Percentiles rank a stretch among this genome's conserved stretches.
These are phyloP conservation scores for Magnolia kwangsiensis DNA, from an alignment of 164 flowering plant genomes.

Conservation along the genomic window DNA sequence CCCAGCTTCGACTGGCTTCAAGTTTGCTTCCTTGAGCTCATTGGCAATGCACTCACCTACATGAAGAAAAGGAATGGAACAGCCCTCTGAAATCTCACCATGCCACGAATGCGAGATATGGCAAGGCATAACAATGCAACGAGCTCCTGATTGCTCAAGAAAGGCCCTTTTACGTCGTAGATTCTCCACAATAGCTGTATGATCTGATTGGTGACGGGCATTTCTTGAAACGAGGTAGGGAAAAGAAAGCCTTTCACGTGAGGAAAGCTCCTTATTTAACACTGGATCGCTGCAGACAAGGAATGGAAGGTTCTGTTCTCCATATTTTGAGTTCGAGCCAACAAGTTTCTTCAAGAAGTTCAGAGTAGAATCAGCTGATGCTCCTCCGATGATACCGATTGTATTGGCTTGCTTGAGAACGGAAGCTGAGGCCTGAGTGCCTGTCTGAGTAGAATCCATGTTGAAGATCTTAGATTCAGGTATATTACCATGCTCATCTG, in stretches of 20 bases:
- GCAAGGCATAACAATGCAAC: slow-evolving; percentile 81
- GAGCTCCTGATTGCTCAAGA: slow-evolving; percentile 71
- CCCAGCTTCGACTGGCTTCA: slow-evolving; percentile 79
- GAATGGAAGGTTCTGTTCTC: slow-evolving; percentile 49
- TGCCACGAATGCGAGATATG: slow-evolving; percentile 65
- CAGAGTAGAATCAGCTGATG: slow-evolving; percentile 52
- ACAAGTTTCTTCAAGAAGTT: slow-evolving; percentile 55
- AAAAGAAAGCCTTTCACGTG: slow-evolving; percentile 21
- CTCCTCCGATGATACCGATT: slow-evolving; percentile 74
- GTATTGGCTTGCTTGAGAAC: slow-evolving; percentile 40
- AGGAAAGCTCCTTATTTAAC: slow-evolving; percentile 38
- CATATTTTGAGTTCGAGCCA: slow-evolving; percentile 42
- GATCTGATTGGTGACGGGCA: slow-evolving; percentile 21
- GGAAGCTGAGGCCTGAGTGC: slow-evolving; percentile 6
- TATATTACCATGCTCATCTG: slow-evolving; percentile 26
- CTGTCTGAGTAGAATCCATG: slow-evolving; percentile 9
- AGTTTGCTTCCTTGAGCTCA: slow-evolving; percentile 65
- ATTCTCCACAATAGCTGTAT: slow-evolving; percentile 40
- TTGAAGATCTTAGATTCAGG: slow-evolving; percentile 21
- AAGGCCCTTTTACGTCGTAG: slow-evolving; percentile 44
- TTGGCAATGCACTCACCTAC: slow-evolving; percentile 71
- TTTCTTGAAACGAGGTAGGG: slow-evolving; percentile 23
- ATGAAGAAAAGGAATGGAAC: slow-evolving; percentile 59
- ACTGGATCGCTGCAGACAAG: slow-evolving; percentile 64
- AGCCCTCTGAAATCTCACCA: slow-evolving; percentile 51